Base-by-base conservation (phyloP, 768 basidiomycete genomes). In the Lactarius indigo region DNA sequence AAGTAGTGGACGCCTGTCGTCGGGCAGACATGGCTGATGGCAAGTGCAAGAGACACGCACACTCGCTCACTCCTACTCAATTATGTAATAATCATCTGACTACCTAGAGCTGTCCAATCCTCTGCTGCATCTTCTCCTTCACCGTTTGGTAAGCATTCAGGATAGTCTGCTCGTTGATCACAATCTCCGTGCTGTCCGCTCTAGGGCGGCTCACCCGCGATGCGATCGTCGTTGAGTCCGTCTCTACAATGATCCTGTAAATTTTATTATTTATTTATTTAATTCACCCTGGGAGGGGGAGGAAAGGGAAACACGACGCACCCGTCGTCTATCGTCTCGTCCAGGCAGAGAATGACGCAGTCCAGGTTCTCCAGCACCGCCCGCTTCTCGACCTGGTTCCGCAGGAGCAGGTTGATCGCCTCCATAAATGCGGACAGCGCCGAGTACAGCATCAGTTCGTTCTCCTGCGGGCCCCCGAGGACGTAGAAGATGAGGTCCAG, bases 311-410 rank as follows among this genome's bases (percentile, higher is more conserved):
- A n/a, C n/a, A n/a, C n/a, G n/a, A 82, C 88, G 72, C 76, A 98
- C 96, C 97, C 97, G 74, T 99, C 95, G 77, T 99, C 97, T 65
- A 98, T 88, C 3, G 94, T 96, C 80, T 99, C 97, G 77, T 98
- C 97, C 59, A 98, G 79, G 72, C 95, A 96, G 28, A 99, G 79
- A 60, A 98, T 76, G 12, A 97, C 92, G 63, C 98, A 74, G 78
- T 98, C 97, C 57, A 98, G 78, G 77, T 94, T 98, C 80, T 98
- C 97, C 60, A 98, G 79, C 52, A 98, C 89, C 12, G 89, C 91
- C 17, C 96, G 84, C 79, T 98, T 98, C 82, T 99, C 97, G 18
- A 98, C 85, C 73, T 94, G 88, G 74, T 96, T 95, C 55, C 95
- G 84, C 33, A 99, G 83, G 37, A 98, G 82, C 73, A 98, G 81